phyloP scores from a whole-genome alignment of 2,329 filamentous ascomycete genomes.

The Xylaria sp. region DNA sequence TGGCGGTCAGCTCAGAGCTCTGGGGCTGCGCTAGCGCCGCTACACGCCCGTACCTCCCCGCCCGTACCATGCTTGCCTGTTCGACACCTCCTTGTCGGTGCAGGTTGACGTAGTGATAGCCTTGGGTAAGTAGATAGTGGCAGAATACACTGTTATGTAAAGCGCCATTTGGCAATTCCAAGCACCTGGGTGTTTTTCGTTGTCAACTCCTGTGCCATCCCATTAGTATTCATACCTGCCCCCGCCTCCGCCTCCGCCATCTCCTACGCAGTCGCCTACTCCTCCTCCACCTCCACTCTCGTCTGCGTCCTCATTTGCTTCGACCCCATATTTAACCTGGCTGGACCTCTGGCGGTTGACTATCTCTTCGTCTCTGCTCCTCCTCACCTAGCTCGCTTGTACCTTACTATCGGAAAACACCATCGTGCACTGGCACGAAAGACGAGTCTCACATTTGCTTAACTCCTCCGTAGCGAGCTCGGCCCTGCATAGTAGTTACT shows the following conservation, averaged over 20 bases:
- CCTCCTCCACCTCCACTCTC: conserved; percentile 10
- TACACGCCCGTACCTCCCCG: conserved; percentile 12
- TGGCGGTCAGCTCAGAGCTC: neutral
- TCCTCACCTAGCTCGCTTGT: conserved; percentile 16
- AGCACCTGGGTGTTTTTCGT: conserved; percentile 30
- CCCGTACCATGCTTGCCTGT: conserved; percentile 21
- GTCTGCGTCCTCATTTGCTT: neutral
- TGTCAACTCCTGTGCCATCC: neutral
- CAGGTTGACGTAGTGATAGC: conserved; percentile 37
- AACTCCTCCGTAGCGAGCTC: neutral
- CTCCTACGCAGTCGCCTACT: conserved; percentile 15
- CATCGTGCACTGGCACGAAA: neutral
- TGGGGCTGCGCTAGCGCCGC: neutral
- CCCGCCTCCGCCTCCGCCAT: conserved; percentile 13
- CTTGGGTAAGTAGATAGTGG: neutral
- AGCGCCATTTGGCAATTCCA: conserved; percentile 37
- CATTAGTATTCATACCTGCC: conserved; percentile 3
- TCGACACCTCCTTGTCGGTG: conserved; percentile 21
- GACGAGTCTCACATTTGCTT: neutral
- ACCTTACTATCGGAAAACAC: neutral
- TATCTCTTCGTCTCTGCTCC: neutral
- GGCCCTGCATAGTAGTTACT: neutral
- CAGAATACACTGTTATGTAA: conserved; percentile 1
- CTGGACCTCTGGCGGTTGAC: conserved; percentile 26
- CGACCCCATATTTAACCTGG: conserved; percentile 13